These are phyloP conservation scores for Hyaloperonospora brassicae DNA, from an alignment of 352 stramenopile genomes.

Conservation along the genomic window DNA sequence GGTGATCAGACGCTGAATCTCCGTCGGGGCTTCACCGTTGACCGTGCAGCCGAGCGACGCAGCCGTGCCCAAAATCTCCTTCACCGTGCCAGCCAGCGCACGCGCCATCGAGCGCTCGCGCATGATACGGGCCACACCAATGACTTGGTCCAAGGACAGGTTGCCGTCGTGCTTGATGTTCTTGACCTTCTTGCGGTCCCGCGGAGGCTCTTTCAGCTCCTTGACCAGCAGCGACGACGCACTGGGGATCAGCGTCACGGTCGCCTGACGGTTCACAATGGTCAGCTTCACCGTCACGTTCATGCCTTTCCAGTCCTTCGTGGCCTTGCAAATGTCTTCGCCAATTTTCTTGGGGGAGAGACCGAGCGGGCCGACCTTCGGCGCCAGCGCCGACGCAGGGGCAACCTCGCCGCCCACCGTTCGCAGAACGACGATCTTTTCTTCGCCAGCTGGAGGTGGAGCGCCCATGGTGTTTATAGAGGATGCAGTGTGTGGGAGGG, in stretches of 20 bases:
- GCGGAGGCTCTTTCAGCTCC: conserved; percentile 98
- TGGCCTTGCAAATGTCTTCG: conserved; percentile 99
- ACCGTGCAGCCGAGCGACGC: conserved; percentile 99
- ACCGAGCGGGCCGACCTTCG: conserved; percentile 99
- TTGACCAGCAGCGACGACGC: conserved; percentile 99
- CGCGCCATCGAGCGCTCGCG: conserved; percentile 95
- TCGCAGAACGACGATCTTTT: conserved; percentile 95
- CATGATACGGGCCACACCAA: conserved; percentile 97
- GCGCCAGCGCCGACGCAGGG: conserved; percentile 96
- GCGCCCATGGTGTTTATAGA: conserved; percentile 89
- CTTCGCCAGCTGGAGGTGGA: conserved; percentile 83
- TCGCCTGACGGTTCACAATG: conserved; percentile 98
- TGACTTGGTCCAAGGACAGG: conserved; percentile 98
- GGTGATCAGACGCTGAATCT: conserved; percentile 95
- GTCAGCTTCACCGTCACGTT: conserved; percentile 99
- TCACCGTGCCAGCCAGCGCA: conserved; percentile 94
- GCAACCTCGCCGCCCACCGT: conserved; percentile 98
- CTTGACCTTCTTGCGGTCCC: conserved; percentile 99
- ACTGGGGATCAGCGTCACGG: conserved; percentile 95
- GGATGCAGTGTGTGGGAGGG: conserved; percentile 40
- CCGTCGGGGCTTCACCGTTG: conserved; percentile 94
- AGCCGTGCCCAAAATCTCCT: conserved; percentile 99
- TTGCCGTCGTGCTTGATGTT: conserved; percentile 99
- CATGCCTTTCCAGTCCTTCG: conserved; percentile 99
- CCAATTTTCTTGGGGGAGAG: conserved; percentile 99